A percentile compares a stretch with the other conserved stretches of the same genome.
Evolutionary conservation across 2,329 filamentous ascomycete species (phyloP).

Genomic region (Drechslerella dactyloides): DNA sequence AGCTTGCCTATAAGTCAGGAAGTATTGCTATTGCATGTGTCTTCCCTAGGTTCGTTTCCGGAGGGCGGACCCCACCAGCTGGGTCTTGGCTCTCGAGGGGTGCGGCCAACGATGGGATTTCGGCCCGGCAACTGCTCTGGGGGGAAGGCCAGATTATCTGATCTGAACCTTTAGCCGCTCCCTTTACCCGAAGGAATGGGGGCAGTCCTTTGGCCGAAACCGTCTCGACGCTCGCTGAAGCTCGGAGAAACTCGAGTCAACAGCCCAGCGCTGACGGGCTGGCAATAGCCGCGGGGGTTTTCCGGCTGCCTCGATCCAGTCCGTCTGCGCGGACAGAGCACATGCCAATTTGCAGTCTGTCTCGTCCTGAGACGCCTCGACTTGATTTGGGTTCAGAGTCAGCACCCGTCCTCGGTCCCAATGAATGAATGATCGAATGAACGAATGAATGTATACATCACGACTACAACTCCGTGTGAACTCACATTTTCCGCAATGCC

Average conservation of each 20-base stretch:
- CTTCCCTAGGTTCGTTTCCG: not conserved
- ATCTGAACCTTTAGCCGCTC: slow-evolving; percentile 30
- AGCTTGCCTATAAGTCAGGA: not conserved
- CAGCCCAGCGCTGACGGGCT: not conserved
- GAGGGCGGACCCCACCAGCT: not conserved
- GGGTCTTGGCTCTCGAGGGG: not conserved
- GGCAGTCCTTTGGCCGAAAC: not conserved
- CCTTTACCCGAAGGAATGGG: slow-evolving; percentile 43
- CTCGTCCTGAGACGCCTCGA: not conserved
- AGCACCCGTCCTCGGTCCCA: slow-evolving; percentile 4
- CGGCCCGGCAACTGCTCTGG: slow-evolving; percentile 32
- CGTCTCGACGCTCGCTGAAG: not conserved
- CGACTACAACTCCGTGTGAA: too few species aligned
- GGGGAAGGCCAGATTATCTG: slow-evolving; percentile 10
- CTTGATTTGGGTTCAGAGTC: not conserved
- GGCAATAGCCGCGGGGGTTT: slow-evolving; percentile 18
- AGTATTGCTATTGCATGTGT: not conserved
- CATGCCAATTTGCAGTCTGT: not conserved
- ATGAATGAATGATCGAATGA: too few species aligned
- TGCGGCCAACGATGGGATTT: slow-evolving; percentile 29
- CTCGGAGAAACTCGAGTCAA: slow-evolving; percentile 10
- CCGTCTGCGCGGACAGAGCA: slow-evolving; percentile 8
- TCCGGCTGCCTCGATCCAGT: slow-evolving; percentile 20
- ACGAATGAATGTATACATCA: too few species aligned
- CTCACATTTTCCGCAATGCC: too few species aligned